These are phyloP conservation scores for Ogataea trehalophila DNA, from an alignment of 805 yeast genomes.

Conservation along the genomic window DNA sequence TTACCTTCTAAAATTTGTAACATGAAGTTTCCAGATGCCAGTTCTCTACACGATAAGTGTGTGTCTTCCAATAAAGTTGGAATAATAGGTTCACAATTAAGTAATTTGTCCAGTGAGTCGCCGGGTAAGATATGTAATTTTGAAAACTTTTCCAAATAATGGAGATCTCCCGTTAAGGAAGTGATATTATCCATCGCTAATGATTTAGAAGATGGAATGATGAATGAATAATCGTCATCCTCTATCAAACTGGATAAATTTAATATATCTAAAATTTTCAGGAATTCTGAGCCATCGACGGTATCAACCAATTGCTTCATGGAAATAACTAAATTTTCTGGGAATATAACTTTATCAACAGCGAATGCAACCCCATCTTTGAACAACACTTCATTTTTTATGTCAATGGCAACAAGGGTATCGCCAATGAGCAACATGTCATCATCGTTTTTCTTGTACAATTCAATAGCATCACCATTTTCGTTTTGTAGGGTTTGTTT, in stretches of 20 bases:
- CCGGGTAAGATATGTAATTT: slow-evolving; percentile 67
- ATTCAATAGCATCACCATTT: slow-evolving; percentile 7
- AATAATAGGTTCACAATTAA: slow-evolving; percentile 43
- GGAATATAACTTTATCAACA: slow-evolving; percentile 50
- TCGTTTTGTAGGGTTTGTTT: slow-evolving; percentile 15
- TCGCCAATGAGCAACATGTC: slow-evolving; percentile 10
- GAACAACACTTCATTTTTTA: slow-evolving; percentile 64
- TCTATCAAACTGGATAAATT: slow-evolving; percentile 40
- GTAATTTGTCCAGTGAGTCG: slow-evolving; percentile 41
- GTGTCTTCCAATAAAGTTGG: slow-evolving; percentile 41
- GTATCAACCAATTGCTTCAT: slow-evolving; percentile 52
- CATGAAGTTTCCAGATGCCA: slow-evolving; percentile 34
- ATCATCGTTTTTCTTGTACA: slow-evolving; percentile 4
- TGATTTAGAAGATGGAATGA: slow-evolving; percentile 65
- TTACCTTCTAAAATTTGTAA: slow-evolving; percentile 42
- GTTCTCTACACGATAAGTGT: slow-evolving; percentile 38
- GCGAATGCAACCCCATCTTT: slow-evolving; percentile 85
- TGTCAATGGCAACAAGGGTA: slow-evolving; percentile 30
- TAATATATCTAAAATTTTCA: slow-evolving; percentile 38
- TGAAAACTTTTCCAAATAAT: slow-evolving; percentile 46
- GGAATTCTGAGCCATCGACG: slow-evolving; percentile 45
- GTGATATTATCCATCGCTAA: slow-evolving; percentile 48
- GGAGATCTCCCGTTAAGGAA: slow-evolving; percentile 30
- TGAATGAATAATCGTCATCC: slow-evolving; percentile 48
- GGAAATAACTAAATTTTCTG: slow-evolving; percentile 48